Base-by-base conservation (phyloP, 2,329 filamentous ascomycete genomes). In the Tetracladium maxilliforme region DNA sequence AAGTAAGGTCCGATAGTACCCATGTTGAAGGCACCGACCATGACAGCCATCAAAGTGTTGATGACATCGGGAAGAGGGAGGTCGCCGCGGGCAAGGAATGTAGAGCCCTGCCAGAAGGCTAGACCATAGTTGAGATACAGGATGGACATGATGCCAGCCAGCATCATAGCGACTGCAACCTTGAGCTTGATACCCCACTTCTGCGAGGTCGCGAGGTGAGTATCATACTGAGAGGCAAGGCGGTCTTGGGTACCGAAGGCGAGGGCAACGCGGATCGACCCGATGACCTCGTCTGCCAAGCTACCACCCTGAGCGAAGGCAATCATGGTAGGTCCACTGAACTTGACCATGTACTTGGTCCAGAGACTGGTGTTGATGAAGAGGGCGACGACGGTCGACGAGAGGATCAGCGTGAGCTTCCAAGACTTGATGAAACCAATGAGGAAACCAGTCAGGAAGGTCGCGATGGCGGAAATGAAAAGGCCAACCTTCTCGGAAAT, bases 201-300 rank as follows among this genome's bases (percentile, higher is more conserved):
- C 43, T 90, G 75, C 10, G 84, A 86, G 27, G 67, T 63, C 21
- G 53, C 51, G 16, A 95, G 58, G 45, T 92, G 80, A 3, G 44
- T 47, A 39, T 92, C 80, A 45, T 95, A 95, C 47, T 87, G 77
- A 33, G 65, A 65, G 8, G 87, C 82, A n/a, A 95, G 65, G 34
- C 87, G 84, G 28, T 87, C 79, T 49, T 95, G 86, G 0, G 86
- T 94, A 21, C 83, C 83, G 42, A 94, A 98, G 16, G 90, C 90
- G 6, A 82, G 73, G 6, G 87, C 80, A 43, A 92, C 95, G 34
- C 90, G 74, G 37, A 95, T 78, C 2, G 86, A 94, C 48, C 82
- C 86, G 41, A 98, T 68, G 27, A 94, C 87, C 52, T 98, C 90
- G 44, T 95, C 90, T 4, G 83, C 87, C 9, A 95, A 67, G 3